Evolutionary conservation across 1,284 basidiomycete species (phyloP), one percentile per base, ranked within the genome.

Genomic region (Sporisorium sorghi): DNA sequence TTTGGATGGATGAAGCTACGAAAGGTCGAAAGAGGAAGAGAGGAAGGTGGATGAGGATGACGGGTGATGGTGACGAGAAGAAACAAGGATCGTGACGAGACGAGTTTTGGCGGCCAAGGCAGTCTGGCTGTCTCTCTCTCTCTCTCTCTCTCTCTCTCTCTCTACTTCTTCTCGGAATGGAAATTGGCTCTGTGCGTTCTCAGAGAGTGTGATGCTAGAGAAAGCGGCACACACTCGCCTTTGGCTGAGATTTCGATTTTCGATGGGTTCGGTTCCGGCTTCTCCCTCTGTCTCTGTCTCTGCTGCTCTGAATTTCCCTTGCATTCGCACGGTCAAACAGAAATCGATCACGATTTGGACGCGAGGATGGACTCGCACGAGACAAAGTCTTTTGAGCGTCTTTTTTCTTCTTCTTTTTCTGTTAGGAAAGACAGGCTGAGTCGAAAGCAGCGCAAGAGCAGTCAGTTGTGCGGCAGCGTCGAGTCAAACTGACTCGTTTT

Each of bases 191-290:
- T 44, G 19, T 33, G 39, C 12, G 30, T 28, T 54, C 28, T 30
- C 28, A n/a, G n/a, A n/a, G n/a, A n/a, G n/a, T n/a, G n/a, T n/a
- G n/a, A n/a, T 30, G 28, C 28, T 9, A 30, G 28, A 30, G 28
- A 11, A 28, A 12, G 39, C 33, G n/a, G 8, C 43, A 23, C 23
- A 28, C 23, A 30, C 9, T 46, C 6, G 24, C 28, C 2, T 15
- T 44, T 10, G 9, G 24, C 24, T 26, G 12, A n/a, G n/a, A 26
- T 30, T 46, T 46, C 26, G 17, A 46, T 46, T 46, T 58, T 33
- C 28, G n/a, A 6, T 23, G n/a, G 19, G 37, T 53, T 69, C 67
- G 60, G 67, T 57, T 69, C 67, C 67, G 67, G 60, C 51, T 63
- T 63, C 14, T 55, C 46, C 59, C 66, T 58, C 28, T 58, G 7